Percentiles rank a stretch among this genome's conserved stretches.
These are phyloP conservation scores for Pseudonitzschia multiseries DNA, from an alignment of 108 stramenopile genomes.

Conservation along the genomic window DNA sequence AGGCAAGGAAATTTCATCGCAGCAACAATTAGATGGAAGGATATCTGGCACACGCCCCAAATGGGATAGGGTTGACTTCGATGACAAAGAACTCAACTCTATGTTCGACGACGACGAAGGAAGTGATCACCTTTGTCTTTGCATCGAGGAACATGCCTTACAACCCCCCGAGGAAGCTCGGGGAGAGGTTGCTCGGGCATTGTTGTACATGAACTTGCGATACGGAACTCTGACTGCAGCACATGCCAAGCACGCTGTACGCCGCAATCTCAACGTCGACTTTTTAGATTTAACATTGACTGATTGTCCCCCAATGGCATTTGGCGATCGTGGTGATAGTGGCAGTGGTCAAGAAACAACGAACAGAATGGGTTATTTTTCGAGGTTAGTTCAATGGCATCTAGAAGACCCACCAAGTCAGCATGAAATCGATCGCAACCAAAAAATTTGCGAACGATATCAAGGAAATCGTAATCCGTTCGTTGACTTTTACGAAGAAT, in stretches of 20 bases:
- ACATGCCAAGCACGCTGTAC: no score
- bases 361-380: slow-evolving; percentile 57
- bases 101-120: neutral
- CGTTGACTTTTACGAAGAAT: slow-evolving; percentile 73
- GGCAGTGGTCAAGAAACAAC: neutral
- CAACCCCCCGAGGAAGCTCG: slow-evolving; percentile 44
- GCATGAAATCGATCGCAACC: slow-evolving; percentile 60
- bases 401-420: slow-evolving; percentile 67
- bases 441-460: slow-evolving; percentile 56
- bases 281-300: slow-evolving; percentile 39
- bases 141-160: slow-evolving; percentile 14
- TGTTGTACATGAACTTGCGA: slow-evolving; percentile 80
- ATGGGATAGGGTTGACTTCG: neutral
- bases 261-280: slow-evolving; percentile 2
- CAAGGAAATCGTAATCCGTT: slow-evolving; percentile 91
- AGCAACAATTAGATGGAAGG: neutral
- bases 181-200: slow-evolving; percentile 83
- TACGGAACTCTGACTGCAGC: slow-evolving; percentile 40
- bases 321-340: neutral
- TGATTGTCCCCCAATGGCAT: slow-evolving; percentile 37
- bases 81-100: neutral
- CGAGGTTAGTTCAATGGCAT: slow-evolving; percentile 76
- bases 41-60: neutral
- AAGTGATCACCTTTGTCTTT: slow-evolving; percentile 4
- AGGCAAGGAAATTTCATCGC: neutral